Evolutionary conservation across 306 rosid genomes (phyloP), one percentile per base, ranked within the genome.

Genomic region (Vachellia pachyceras): DNA sequence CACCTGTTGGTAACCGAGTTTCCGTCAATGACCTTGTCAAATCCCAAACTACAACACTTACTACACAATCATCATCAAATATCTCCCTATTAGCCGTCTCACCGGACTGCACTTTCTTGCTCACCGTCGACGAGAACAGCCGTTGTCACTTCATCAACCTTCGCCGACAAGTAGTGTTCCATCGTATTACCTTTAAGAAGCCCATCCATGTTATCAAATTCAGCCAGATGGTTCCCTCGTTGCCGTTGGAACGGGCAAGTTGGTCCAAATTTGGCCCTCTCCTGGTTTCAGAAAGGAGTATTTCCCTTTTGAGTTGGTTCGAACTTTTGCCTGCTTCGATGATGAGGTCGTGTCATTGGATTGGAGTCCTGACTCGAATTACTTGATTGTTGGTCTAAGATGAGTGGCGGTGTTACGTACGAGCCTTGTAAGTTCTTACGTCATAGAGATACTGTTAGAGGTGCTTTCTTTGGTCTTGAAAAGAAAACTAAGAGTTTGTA

Each of bases 1-100:
- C 99, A 29, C 99, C 97, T n/a, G 88, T 93, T 46, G 97, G 99
- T 65, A 95, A 95, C 82, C 83, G 97, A 13, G 86, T 95, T 14
- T 87, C 91, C 79, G 79, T 93, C 83, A 95, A 94, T 23, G 97
- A 93, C 88, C 94, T 93, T 58, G 75, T 87, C 67, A 93, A 95
- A 69, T 93, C 96, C 36, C 82, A 90, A 58, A 86, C 98, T 20
- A 44, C 77, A 58, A 91, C 99, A 4, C 91, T 93, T 29, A 97
- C 99, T 0, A 23, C 86, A 5, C 97, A 95, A 14, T 88, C 98
- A 8, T 95, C 99, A 47, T 89, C 94, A 75, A 94, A 91, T 72
- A 79, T 95, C 77, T 79, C 78, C 67, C 94, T 92, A 15, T 85
- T 95, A 39, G 94, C 97, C 15, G 92, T 91, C 80, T 95, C 99